phyloP scores from a whole-genome alignment of 1,284 basidiomycete genomes.

The Trichosporon sp. region DNA sequence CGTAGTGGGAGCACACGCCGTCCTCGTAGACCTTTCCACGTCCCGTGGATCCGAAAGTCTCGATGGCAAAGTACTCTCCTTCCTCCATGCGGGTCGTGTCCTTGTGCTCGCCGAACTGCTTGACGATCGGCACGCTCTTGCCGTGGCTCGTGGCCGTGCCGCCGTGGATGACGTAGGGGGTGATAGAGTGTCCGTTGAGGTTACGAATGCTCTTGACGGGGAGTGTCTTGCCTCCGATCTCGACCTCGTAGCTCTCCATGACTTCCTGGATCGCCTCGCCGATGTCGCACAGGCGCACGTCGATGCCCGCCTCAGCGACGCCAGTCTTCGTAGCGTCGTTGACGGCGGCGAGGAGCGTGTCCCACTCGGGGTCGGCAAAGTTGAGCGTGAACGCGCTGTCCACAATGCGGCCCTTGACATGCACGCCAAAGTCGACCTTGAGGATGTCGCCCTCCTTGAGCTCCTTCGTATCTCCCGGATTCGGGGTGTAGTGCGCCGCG shows the following conservation, averaged over 20 bases:
- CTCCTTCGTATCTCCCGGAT: conserved; percentile 85
- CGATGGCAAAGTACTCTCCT: conserved; percentile 97
- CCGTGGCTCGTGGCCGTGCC: conserved; percentile 48
- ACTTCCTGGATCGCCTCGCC: conserved; percentile 93
- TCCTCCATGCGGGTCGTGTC: conserved; percentile 98
- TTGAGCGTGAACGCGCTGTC: conserved; percentile 93
- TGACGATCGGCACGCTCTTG: conserved; percentile 87
- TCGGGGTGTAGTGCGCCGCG: conserved; percentile 96
- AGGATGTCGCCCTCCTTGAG: conserved; percentile 79
- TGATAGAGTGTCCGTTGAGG: conserved; percentile 85
- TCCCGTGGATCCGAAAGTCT: conserved; percentile 98
- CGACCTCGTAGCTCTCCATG: conserved; percentile 98
- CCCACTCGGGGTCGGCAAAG: conserved; percentile 77
- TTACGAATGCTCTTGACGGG: conserved; percentile 88
- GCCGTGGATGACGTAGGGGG: conserved; percentile 81
- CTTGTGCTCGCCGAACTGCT: conserved; percentile 55
- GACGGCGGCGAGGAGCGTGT: conserved; percentile 83
- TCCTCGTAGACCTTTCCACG: conserved; percentile 83
- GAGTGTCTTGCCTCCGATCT: conserved; percentile 74
- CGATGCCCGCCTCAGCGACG: conserved; percentile 87
- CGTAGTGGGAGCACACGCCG: conserved; percentile 95
- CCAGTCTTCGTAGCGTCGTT: conserved; percentile 91
- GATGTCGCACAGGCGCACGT: conserved; percentile 87
- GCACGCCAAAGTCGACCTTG: conserved; percentile 97
- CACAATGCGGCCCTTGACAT: conserved; percentile 87